phyloP scores from a whole-genome alignment of 1,284 basidiomycete genomes.

The Microbotryomycetes sp. region DNA sequence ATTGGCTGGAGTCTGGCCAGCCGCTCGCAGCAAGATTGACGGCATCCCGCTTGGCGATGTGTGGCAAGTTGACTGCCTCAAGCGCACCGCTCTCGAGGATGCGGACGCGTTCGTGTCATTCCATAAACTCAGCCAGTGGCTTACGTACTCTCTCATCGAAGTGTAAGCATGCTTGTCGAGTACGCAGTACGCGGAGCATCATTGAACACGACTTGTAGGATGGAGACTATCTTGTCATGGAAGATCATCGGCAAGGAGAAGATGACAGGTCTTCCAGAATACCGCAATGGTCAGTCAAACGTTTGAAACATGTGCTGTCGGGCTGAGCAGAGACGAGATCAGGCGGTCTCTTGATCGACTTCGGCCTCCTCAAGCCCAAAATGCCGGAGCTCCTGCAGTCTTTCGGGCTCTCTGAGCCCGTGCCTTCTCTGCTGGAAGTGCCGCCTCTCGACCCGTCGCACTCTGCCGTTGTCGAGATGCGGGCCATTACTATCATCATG shows the following conservation, averaged over 20 bases:
- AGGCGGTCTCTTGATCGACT: conserved; percentile 82
- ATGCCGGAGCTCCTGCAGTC: conserved; percentile 38
- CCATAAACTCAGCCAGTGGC: conserved; percentile 92
- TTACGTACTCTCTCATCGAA: conserved; percentile 75
- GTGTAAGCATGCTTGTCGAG: conserved; percentile 43
- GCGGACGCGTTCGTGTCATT: conserved; percentile 72
- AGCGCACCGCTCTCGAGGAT: conserved; percentile 50
- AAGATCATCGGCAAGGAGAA: conserved; percentile 62
- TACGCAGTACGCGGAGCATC: neutral
- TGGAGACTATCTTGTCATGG: conserved; percentile 71
- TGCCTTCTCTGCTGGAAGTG: conserved; percentile 48
- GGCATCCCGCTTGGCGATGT: conserved; percentile 73
- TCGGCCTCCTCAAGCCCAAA: conserved; percentile 63
- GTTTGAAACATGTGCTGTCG: too few relatives aligned
- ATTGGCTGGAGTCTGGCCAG: conserved; percentile 80
- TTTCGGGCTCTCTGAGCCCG: conserved; percentile 39
- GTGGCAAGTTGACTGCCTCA: conserved; percentile 75
- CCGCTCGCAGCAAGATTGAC: conserved; percentile 59
- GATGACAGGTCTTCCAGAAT: conserved; percentile 79
- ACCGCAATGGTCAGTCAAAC: conserved; percentile 64
- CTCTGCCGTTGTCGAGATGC: conserved; percentile 89
- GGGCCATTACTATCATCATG: conserved; percentile 85
- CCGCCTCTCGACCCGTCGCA: conserved; percentile 64
- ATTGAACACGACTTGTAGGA: conserved; percentile 32
- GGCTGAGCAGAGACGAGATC: too few relatives aligned